phyloP scores from a whole-genome alignment of 1,284 basidiomycete genomes.

The Naganishia liquefaciens region DNA sequence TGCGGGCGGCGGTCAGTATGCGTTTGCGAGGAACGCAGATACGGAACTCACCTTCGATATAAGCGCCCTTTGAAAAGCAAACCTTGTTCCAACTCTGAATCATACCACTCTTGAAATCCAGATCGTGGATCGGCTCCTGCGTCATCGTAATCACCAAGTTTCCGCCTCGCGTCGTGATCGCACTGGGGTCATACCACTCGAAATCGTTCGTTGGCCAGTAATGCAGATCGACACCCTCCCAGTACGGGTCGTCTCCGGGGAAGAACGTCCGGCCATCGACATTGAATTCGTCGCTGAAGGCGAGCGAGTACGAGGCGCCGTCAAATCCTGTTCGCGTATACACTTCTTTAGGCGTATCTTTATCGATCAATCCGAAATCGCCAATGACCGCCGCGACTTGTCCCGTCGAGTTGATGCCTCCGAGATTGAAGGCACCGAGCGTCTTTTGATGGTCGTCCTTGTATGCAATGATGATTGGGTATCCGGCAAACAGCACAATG shows the following conservation, averaged over 20 bases:
- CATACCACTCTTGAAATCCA: conserved; percentile 67
- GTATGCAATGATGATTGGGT: conserved; percentile 53
- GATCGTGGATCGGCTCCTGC: conserved; percentile 65
- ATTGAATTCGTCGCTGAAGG: conserved; percentile 59
- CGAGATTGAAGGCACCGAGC: conserved; percentile 59
- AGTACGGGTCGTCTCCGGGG: conserved; percentile 57
- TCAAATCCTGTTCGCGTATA: conserved; percentile 42
- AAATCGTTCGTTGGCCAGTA: conserved; percentile 63
- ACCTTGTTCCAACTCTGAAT: conserved; percentile 68
- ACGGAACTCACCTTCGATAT: conserved; percentile 59
- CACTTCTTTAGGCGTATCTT: conserved; percentile 63
- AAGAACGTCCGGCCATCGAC: conserved; percentile 75
- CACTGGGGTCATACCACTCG: conserved; percentile 69
- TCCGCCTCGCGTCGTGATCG: conserved; percentile 75
- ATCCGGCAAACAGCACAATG: conserved; percentile 66
- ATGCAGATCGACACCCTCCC: conserved; percentile 62
- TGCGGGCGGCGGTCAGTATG: conserved; percentile 40
- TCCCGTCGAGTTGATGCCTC: conserved; percentile 60
- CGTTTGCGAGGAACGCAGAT: no score
- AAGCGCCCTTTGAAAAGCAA: conserved; percentile 80
- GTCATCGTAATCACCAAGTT: conserved; percentile 75
- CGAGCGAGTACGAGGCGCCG: conserved; percentile 54
- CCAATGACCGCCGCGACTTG: conserved; percentile 67
- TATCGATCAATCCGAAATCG: conserved; percentile 71
- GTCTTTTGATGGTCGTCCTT: conserved; percentile 43